Conservation (phyloP, 257 asterid species). For the Coffea canephora region DNA sequence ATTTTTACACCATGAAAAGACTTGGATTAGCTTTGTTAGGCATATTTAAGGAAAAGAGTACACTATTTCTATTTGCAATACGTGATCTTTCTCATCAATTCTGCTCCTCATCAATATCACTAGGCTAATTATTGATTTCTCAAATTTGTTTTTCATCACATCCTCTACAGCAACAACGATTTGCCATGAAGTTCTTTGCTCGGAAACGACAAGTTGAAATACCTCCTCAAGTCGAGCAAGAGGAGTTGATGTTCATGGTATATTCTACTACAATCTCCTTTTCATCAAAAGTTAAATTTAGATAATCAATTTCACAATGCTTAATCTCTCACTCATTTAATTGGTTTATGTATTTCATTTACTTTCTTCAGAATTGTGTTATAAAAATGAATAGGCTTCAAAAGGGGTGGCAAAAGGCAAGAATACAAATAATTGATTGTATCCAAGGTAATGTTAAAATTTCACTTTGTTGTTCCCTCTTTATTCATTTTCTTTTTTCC, state of each 20-base stretch:
- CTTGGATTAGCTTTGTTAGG: too few species aligned
- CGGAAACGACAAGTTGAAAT: neutral
- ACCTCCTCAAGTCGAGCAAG: neutral
- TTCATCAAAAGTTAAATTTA: too few species aligned
- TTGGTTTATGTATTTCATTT: too few species aligned
- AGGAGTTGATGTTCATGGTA: neutral
- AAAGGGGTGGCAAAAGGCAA: neutral
- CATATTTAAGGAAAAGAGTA: too few species aligned
- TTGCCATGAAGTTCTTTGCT: neutral
- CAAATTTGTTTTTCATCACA: neutral
- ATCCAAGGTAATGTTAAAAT: neutral
- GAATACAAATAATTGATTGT: neutral
- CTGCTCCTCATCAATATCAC: neutral
- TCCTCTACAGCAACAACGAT: neutral
- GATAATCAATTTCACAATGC: too few species aligned
- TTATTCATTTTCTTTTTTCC: too few species aligned
- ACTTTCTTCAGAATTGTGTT: neutral
- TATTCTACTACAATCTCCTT: neutral
- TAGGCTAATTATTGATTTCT: too few species aligned
- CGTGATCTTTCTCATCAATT: too few species aligned
- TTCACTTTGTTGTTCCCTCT: too few species aligned
- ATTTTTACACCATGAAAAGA: too few species aligned
- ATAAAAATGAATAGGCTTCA: neutral
- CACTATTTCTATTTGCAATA: too few species aligned
- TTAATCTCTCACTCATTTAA: neutral